phyloP scores from a whole-genome alignment of 108 stramenopile genomes.

The Nitzschia sp. region DNA sequence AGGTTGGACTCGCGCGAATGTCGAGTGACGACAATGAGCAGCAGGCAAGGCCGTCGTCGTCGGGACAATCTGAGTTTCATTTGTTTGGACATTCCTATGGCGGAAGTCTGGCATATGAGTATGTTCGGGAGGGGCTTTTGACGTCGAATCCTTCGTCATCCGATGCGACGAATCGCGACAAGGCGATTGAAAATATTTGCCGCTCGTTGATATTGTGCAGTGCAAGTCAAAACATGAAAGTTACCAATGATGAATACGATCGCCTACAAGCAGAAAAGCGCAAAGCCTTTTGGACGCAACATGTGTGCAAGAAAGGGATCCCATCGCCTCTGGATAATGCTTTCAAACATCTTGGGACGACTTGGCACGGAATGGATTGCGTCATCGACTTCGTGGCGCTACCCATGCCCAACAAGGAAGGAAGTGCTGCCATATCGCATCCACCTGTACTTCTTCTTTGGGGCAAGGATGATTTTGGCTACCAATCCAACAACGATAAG shows the following conservation, averaged over 20 bases:
- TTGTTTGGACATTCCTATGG: slow-evolving; percentile 72
- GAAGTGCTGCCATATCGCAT: background rate
- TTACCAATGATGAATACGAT: background rate
- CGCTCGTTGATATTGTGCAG: slow-evolving; percentile 1
- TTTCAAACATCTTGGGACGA: slow-evolving; percentile 50
- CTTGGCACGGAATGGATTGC: slow-evolving; percentile 60
- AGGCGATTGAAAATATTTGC: slow-evolving; percentile 17
- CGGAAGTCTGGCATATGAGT: slow-evolving; percentile 69
- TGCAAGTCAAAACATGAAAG: slow-evolving; percentile 10
- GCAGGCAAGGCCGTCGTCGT: background rate
- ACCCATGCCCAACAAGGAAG: background rate
- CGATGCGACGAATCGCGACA: slow-evolving; percentile 22
- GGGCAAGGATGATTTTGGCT: background rate
- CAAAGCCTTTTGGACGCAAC: slow-evolving; percentile 43
- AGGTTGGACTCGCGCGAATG: background rate
- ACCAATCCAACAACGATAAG: background rate
- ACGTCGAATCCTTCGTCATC: background rate
- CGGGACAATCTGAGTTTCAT: slow-evolving; percentile 38
- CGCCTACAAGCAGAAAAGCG: background rate
- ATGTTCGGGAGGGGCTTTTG: slow-evolving; percentile 42
- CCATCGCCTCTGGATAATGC: slow-evolving; percentile 32
- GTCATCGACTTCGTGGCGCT: slow-evolving; percentile 48
- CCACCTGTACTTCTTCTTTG: background rate
- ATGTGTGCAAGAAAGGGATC: slow-evolving; percentile 39
- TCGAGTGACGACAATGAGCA: too few species aligned